Evolutionary conservation across 1,284 basidiomycete species (phyloP), one percentile per base, ranked within the genome.

Genomic region (Apiotrichum sp.): DNA sequence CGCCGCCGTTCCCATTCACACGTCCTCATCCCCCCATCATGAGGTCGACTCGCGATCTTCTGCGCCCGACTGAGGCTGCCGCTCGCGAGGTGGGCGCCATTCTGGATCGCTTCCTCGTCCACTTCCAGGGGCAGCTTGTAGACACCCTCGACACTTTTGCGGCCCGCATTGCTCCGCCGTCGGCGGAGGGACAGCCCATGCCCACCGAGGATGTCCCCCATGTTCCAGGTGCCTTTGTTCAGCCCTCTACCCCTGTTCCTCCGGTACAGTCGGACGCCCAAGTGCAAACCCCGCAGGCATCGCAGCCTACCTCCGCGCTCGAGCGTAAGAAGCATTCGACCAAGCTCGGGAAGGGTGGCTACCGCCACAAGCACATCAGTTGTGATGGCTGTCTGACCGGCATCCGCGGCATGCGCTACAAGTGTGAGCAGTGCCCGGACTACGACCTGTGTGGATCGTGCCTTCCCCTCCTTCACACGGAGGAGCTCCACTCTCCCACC

Each of bases 361-460:
- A 65, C 66, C 56, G 72, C 33, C 72, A 74, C 65, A 69, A 69
- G 62, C 65, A 71, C 60, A 71, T 74, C 54, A 67, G 67, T 29
- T 74, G 72, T 57, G 72, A 74, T 55, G 70, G 69, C 14, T 74
- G 72, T 50, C 58, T 69, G 33, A 62, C 66, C 9, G 70, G 69
- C 51, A 71, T 74, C 50, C 63, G 70, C 35, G 72, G 71, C 16
- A 66, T 73, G 55, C 61, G 72, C 32, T 74, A 72, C 68, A 72
- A 73, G 62, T 74, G 72, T 58, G 68, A 71, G 59, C 64, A 68
- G 56, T 73, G 72, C 62, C 61, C 64, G 29, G 72, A 74, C 57
- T 74, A 72, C 53, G 72, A 74, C 52, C 64, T 74, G 8, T 74
- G 72, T 50, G 70, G 70, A 29, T 67, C 68, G 6, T 74, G 72